A percentile compares a stretch with the other conserved stretches of the same genome.
Conservation (phyloP, 495 filamentous ascomycete genomes). For the Glonium stellatum region DNA sequence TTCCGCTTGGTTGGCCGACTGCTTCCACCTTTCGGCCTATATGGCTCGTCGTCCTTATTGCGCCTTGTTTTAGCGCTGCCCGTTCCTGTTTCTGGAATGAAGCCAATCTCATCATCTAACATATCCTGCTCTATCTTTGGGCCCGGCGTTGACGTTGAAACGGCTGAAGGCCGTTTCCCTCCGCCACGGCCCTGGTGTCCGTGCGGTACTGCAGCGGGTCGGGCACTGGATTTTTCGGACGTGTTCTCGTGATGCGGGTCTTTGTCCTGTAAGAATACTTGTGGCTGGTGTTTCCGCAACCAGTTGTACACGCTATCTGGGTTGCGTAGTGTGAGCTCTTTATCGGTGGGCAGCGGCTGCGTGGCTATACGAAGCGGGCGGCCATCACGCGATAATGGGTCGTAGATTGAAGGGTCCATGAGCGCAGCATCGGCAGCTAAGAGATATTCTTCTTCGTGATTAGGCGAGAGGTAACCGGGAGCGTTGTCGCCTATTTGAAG, state of each 20-base stretch:
- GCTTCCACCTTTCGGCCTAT: slow-evolving; percentile 33
- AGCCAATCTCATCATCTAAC: slow-evolving; percentile 47
- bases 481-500: slow-evolving; percentile 19
- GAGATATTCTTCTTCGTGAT: slow-evolving; percentile 76
- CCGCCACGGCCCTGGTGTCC: slow-evolving; percentile 16
- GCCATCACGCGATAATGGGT: slow-evolving; percentile 15
- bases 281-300: slow-evolving; percentile 74
- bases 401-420: slow-evolving; percentile 33
- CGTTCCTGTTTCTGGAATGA: slow-evolving; percentile 39
- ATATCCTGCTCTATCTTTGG: slow-evolving; percentile 46
- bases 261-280: slow-evolving; percentile 76
- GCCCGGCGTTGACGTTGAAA: slow-evolving; percentile 25
- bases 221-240: slow-evolving; percentile 24
- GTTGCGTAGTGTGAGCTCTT: slow-evolving; percentile 53
- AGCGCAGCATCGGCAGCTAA: slow-evolving; percentile 61
- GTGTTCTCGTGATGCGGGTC: slow-evolving; percentile 41
- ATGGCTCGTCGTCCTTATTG: slow-evolving; percentile 54
- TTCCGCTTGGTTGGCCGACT: slow-evolving; percentile 57
- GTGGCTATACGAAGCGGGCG: slow-evolving; percentile 17
- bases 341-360: slow-evolving; percentile 18
- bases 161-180: slow-evolving; percentile 16
- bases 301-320: slow-evolving; percentile 85
- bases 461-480: slow-evolving; percentile 56
- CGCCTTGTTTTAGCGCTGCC: slow-evolving; percentile 43
- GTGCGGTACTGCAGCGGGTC: slow-evolving; percentile 5